These are phyloP conservation scores for Leccinum variicolor DNA, from an alignment of 768 basidiomycete genomes.

Conservation along the genomic window DNA sequence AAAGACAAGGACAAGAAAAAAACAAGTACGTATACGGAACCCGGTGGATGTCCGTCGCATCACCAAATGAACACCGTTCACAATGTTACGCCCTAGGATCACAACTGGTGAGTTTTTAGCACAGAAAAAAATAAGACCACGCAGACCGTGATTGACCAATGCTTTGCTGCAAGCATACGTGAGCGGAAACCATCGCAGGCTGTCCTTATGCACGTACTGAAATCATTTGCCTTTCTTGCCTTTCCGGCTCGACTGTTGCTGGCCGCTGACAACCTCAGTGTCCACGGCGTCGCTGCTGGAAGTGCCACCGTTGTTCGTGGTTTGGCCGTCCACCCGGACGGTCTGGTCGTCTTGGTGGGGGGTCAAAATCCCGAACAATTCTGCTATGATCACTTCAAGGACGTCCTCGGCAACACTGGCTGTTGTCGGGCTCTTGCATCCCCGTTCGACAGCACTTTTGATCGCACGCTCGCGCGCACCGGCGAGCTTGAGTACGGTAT, in stretches of 20 bases:
- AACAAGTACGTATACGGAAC: not conserved
- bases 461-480: constrained; percentile 46
- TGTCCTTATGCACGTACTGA: not conserved
- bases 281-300: not conserved
- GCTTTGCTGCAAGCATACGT: not conserved
- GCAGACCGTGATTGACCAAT: not conserved
- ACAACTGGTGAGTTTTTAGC: not conserved
- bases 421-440: constrained; percentile 26
- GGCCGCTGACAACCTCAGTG: not conserved
- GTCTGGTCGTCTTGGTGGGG: not conserved
- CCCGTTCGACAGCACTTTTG: constrained; percentile 33
- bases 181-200: not conserved
- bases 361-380: constrained; percentile 30
- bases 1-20: not conserved
- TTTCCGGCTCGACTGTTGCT: not conserved
- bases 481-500: constrained; percentile 51
- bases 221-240: not conserved
- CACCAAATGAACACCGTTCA: not conserved
- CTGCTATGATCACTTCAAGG: constrained; percentile 27
- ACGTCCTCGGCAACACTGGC: constrained; percentile 26
- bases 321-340: constrained; percentile 8
- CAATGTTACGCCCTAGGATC: not conserved
- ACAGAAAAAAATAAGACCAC: not conserved
- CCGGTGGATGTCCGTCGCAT: not conserved
- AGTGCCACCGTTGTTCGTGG: not conserved